These are phyloP conservation scores for Stereocaulon alpinum DNA, from an alignment of 495 filamentous ascomycete species.

Conservation along the genomic window DNA sequence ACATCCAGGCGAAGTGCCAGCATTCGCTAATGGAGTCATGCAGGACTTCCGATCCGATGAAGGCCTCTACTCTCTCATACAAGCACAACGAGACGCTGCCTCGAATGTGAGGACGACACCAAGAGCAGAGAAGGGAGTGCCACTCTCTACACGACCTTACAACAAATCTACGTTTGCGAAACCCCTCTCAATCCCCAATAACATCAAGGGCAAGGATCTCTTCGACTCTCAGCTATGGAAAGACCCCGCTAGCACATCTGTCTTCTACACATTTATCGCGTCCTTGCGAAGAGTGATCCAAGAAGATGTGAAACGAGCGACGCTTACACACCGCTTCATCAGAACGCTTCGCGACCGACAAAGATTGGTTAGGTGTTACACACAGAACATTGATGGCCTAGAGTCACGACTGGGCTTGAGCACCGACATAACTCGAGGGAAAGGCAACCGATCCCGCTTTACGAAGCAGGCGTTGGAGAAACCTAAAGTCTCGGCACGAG, in stretches of 20 bases:
- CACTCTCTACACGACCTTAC: constrained; percentile 1
- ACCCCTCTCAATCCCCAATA: constrained; percentile 28
- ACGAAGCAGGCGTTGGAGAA: constrained; percentile 22
- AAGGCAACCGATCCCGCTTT: constrained; percentile 40
- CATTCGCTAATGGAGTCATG: constrained; percentile 7
- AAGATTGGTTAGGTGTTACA: constrained; percentile 55
- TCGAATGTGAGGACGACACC: not conserved
- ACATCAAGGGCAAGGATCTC: constrained; percentile 55
- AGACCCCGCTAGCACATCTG: constrained; percentile 48
- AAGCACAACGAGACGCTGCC: constrained; percentile 46
- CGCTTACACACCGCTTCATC: constrained; percentile 54
- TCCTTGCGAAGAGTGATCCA: constrained; percentile 47
- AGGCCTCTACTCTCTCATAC: constrained; percentile 58
- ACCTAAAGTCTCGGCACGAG: constrained; percentile 5
- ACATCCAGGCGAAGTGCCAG: too few relatives aligned
- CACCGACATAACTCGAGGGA: constrained; percentile 39
- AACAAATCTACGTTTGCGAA: not conserved
- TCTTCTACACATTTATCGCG: constrained; percentile 59
- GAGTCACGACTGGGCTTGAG: constrained; percentile 53
- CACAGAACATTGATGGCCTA: constrained; percentile 62
- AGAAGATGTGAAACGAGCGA: constrained; percentile 39
- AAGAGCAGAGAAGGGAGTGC: not conserved
- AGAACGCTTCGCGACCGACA: constrained; percentile 49
- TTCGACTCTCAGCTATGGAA: constrained; percentile 58
- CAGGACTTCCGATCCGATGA: constrained; percentile 64